Conservation (phyloP, 495 filamentous ascomycete genomes). For the Ramalina peruviana region DNA sequence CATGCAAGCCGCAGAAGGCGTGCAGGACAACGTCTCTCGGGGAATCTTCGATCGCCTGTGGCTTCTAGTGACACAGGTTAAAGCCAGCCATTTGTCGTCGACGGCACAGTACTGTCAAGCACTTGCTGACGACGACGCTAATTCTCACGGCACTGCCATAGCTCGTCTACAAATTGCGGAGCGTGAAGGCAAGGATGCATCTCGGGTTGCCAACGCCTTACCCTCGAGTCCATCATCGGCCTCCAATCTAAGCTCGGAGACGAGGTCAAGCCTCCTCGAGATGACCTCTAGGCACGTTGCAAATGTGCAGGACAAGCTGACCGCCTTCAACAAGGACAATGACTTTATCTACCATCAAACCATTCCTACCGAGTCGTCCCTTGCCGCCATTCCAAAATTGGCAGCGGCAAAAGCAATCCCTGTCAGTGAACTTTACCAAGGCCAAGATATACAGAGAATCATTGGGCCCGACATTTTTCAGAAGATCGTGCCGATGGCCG, state of each 20-base stretch:
- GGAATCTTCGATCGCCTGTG: constrained; percentile 95
- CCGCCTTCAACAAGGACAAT: constrained; percentile 75
- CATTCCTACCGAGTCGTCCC: constrained; percentile 68
- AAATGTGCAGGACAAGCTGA: constrained; percentile 66
- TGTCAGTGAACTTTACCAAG: constrained; percentile 90
- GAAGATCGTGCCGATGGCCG: constrained; percentile 89
- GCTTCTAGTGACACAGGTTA: constrained; percentile 73
- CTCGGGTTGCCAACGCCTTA: constrained; percentile 63
- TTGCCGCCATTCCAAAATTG: constrained; percentile 74
- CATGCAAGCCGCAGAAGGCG: constrained; percentile 70
- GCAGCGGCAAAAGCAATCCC: constrained; percentile 97
- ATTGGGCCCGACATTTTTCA: constrained; percentile 96
- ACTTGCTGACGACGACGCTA: constrained; percentile 75
- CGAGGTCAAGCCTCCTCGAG: constrained; percentile 56
- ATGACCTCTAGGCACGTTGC: constrained; percentile 69
- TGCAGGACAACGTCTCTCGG: constrained; percentile 83
- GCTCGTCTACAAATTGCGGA: constrained; percentile 74
- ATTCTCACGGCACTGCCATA: constrained; percentile 77
- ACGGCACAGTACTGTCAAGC: constrained; percentile 91
- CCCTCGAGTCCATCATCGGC: constrained; percentile 64
- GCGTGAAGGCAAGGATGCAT: constrained; percentile 55
- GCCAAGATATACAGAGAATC: constrained; percentile 91
- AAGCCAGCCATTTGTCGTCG: constrained; percentile 71
- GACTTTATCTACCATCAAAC: constrained; percentile 96
- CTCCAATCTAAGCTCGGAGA: constrained; percentile 73